Evolutionary conservation across 2,329 filamentous ascomycete genomes (phyloP).

Genomic region (Ascocoryne sarcoides): DNA sequence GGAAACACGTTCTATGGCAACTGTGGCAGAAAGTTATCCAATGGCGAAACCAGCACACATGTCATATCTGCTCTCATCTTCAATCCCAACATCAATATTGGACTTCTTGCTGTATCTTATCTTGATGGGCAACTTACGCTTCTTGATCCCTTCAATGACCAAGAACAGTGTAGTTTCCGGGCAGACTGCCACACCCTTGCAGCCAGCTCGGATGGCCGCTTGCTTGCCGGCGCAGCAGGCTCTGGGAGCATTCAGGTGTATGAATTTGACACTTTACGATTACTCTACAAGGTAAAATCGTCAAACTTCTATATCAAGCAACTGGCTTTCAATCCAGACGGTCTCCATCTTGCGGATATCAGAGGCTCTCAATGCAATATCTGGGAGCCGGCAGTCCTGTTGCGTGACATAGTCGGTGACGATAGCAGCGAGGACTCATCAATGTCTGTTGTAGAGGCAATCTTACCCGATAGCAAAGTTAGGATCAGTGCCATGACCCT

Average conservation of each 20-base stretch:
- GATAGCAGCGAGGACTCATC: conserved; percentile 21
- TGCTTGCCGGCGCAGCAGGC: conserved; percentile 20
- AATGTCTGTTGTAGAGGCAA: conserved; percentile 18
- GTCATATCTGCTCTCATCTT: conserved; percentile 28
- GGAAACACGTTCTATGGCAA: conserved; percentile 27
- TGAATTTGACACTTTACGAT: conserved; percentile 23
- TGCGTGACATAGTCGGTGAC: conserved; percentile 23
- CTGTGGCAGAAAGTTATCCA: conserved; percentile 29
- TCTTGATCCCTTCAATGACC: conserved; percentile 7
- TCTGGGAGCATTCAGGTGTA: conserved; percentile 23
- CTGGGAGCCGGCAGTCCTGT: conserved; percentile 30
- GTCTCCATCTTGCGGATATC: conserved; percentile 30
- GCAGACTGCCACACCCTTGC: conserved; percentile 14
- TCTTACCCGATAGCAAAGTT: conserved; percentile 18
- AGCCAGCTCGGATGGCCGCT: conserved; percentile 20
- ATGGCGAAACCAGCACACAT: conserved; percentile 26
- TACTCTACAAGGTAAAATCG: conserved; percentile 25
- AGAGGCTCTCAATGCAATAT: conserved; percentile 30
- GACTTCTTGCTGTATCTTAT: conserved; percentile 12
- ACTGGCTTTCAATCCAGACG: conserved; percentile 28
- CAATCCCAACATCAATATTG: conserved; percentile 10
- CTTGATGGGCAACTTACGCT: conserved; percentile 13
- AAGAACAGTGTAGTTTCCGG: conserved; percentile 1
- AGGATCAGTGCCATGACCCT: conserved; percentile 27
- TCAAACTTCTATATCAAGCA: conserved; percentile 25